Evolutionary conservation across 2,329 filamentous ascomycete species (phyloP), one percentile per base, ranked within the genome.

Genomic region (Fusarium xyrophilum): DNA sequence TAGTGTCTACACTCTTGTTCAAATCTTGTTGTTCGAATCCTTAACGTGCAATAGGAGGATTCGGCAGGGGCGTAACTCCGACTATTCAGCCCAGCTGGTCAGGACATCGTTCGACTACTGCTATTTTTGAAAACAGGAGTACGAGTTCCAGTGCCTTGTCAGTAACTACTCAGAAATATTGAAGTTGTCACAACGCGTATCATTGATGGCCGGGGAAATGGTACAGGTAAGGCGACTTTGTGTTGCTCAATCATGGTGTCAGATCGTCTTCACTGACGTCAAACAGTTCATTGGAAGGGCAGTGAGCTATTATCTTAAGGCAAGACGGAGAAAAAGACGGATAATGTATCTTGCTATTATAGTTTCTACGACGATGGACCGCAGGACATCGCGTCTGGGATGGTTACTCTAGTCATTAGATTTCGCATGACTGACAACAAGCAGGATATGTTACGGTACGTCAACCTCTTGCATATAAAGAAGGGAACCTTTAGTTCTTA

Each of bases 331-430:
- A 2, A 15, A 4, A 3, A 0, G 0, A 25, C 8, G 11, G 15
- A 7, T 0, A 25, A 0, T 4, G 6, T 25, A 0, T 0, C 0
- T 0, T 17, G 4, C 2, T 0, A 9, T 6, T 12, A 0, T 6
- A 8, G 21, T 3, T 42, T 8, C 6, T 0, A 1, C 39, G 2
- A 5, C 11, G 8, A 27, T 10, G 12, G 7, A 19, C 13, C 3
- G 17, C 0, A 5, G 17, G 3, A 1, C 7, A 19, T 6, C 17
- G 7, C 11, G 1, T 8, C 5, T 19, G 11, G 1, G 15, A 42
- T 21, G 15, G 32, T 15, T 5, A 8, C 7, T 25, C 23, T 25
- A 25, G 23, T 25, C 23, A 25, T 6, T 25, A 25, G 5, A 25
- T 25, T 25, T 25, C 6, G 5, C 25, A 25, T 25, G 25, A 25